These are phyloP conservation scores for Hysterangium stoloniferum DNA, from an alignment of 768 basidiomycete species.

Conservation along the genomic window DNA sequence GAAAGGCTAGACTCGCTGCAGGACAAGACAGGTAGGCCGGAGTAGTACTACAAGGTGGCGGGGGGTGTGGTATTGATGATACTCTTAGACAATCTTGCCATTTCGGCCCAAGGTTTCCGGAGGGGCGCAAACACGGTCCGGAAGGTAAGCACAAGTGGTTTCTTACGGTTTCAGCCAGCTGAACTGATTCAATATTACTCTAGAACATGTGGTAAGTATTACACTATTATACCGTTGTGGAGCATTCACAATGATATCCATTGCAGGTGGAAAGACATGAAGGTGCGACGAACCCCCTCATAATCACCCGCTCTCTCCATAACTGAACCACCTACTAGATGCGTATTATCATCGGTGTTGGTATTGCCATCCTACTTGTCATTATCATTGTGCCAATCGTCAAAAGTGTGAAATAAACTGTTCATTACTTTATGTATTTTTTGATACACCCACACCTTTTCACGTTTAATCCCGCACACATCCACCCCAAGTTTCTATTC, in stretches of 20 bases:
- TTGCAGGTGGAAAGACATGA: constrained; percentile 94
- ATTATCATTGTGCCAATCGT: constrained; percentile 96
- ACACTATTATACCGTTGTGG: background rate
- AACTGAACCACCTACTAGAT: constrained; percentile 46
- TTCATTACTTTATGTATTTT: background rate
- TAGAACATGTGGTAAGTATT: constrained; percentile 85
- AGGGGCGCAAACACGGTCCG: constrained; percentile 95
- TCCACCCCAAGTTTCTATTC: too few relatives aligned
- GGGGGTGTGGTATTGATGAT: background rate
- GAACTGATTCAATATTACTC: constrained; percentile 12
- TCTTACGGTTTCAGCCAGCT: constrained; percentile 24
- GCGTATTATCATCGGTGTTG: constrained; percentile 92
- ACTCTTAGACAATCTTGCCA: constrained; percentile 80
- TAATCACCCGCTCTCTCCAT: background rate
- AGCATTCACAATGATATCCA: constrained; percentile 9
- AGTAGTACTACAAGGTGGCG: background rate
- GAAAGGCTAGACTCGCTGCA: constrained; percentile 90
- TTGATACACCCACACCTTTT: too few relatives aligned
- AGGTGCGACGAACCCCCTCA: constrained; percentile 41
- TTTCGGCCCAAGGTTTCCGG: constrained; percentile 98
- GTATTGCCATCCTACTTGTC: constrained; percentile 82
- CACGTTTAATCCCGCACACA: too few relatives aligned
- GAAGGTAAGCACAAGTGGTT: constrained; percentile 56
- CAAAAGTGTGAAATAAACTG: constrained; percentile 62
- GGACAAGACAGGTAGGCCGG: constrained; percentile 88